Base-by-base conservation (phyloP, 2,329 filamentous ascomycete species). In the Botrytis squamosa region DNA sequence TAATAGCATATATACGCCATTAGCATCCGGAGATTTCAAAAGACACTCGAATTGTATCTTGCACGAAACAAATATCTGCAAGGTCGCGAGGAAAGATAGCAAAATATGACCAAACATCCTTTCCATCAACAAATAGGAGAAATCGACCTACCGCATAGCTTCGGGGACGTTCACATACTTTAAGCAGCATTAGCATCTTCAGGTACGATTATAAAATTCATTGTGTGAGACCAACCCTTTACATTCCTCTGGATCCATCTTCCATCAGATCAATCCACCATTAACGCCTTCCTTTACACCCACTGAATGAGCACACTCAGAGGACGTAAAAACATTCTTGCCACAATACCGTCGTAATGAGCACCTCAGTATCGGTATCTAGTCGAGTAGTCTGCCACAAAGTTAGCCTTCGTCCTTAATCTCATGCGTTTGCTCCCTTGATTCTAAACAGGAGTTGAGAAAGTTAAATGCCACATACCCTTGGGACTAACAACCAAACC, bases 401-500 rank as follows among this genome's bases (percentile, higher is more conserved):
- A n/a, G 40, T 77, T 60, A 78, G 76, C 72, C 5, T 46, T 33
- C 42, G 25, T 64, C 36, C 18, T 33, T 18, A 18, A 42, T 16
- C n/a, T 16, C n/a, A n/a, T 33, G 2, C 38, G 7, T 44, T 9
- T 3, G 4, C 36, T 8, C n/a, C n/a, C 10, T 18, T 2, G 33
- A n/a, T 22, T 4, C 10, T n/a, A 29, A 9, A 12, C 7, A 36
- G 14, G 16, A 65, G 64, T 2, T n/a, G 33, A 40, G 18, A 20
- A 42, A 44, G 25, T 52, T 7, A 55, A 42, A 33, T 12, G 68
- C 33, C 57, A 57, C 69, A 18, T 65, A 78, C 76, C 95, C 86
- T 98, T 99, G 1, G 95, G 96, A 81, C 94, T 97, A 77, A 98
- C 94, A 59, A 99, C 96, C 78, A 99, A 85, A 92, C 97, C 96